A percentile compares a stretch with the other conserved stretches of the same genome.
Conservation (phyloP, 345 rosid species). For the Lagerstroemia speciosa region DNA sequence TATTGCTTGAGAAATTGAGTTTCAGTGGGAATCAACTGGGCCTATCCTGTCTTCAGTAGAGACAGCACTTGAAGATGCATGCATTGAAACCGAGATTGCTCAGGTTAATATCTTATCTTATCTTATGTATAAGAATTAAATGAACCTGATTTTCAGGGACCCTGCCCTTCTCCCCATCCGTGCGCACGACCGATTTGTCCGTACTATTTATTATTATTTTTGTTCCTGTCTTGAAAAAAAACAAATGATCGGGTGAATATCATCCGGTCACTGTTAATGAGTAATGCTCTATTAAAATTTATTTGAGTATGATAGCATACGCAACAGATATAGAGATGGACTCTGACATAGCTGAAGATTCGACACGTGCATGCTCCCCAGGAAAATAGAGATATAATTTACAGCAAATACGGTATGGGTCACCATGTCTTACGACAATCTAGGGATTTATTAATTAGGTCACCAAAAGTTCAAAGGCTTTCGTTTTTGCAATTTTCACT, state of each 20-base stretch:
- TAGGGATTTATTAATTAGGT: background rate
- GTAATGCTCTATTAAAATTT: no score
- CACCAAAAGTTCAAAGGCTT: constrained; percentile 7
- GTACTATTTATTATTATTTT: no score
- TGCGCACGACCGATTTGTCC: constrained; percentile 34
- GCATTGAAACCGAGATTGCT: constrained; percentile 19
- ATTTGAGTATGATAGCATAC: no score
- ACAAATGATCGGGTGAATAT: no score
- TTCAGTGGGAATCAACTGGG: no score
- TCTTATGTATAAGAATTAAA: background rate
- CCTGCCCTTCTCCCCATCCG: constrained; percentile 35
- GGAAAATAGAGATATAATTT: background rate
- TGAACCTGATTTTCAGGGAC: constrained; percentile 37
- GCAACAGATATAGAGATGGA: background rate
- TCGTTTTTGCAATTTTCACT: background rate
- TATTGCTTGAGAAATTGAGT: no score
- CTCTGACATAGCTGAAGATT: background rate
- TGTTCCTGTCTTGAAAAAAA: no score
- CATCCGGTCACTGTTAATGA: no score
- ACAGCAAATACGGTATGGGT: constrained; percentile 23
- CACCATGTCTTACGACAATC: constrained; percentile 11
- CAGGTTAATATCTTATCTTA: no score
- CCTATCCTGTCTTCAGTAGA: constrained; percentile 12
- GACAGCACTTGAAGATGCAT: constrained; percentile 7
- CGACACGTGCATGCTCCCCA: constrained; percentile 10